Percentiles rank a stretch among this genome's conserved stretches.
These are phyloP conservation scores for Suillus brevipes DNA, from an alignment of 768 basidiomycete species.

Conservation along the genomic window DNA sequence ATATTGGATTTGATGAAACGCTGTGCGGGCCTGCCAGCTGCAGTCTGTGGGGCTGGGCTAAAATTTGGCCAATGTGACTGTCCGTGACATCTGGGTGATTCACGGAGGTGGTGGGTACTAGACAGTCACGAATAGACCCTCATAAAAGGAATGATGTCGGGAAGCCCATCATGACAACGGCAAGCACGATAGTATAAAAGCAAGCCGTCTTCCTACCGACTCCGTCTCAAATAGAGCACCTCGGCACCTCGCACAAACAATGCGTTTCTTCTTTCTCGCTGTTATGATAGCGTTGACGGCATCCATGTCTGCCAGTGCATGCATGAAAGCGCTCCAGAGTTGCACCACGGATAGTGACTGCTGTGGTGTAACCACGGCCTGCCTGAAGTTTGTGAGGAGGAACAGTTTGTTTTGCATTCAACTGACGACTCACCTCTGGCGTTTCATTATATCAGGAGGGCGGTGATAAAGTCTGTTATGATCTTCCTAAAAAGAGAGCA, in stretches of 20 bases:
- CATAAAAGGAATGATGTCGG: no score
- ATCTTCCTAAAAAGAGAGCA: not conserved
- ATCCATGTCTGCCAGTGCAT: not conserved
- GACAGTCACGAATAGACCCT: no score
- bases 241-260: not conserved
- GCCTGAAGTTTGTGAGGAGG: not conserved
- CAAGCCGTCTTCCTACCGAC: no score
- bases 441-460: not conserved
- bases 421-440: not conserved
- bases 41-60: no score
- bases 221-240: not conserved
- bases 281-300: not conserved
- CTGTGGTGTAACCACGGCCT: not conserved
- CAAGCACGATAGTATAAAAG: no score
- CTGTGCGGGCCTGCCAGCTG: no score
- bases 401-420: not conserved
- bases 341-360: not conserved
- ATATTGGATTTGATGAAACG: no score
- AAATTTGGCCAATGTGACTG: no score
- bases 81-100: no score
- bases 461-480: not conserved
- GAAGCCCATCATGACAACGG: no score
- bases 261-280: not conserved
- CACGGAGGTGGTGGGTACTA: no score
- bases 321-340: not conserved